These are phyloP conservation scores for Arthrobotrys sphaeroides DNA, from an alignment of 2,329 filamentous ascomycete genomes.

Conservation along the genomic window DNA sequence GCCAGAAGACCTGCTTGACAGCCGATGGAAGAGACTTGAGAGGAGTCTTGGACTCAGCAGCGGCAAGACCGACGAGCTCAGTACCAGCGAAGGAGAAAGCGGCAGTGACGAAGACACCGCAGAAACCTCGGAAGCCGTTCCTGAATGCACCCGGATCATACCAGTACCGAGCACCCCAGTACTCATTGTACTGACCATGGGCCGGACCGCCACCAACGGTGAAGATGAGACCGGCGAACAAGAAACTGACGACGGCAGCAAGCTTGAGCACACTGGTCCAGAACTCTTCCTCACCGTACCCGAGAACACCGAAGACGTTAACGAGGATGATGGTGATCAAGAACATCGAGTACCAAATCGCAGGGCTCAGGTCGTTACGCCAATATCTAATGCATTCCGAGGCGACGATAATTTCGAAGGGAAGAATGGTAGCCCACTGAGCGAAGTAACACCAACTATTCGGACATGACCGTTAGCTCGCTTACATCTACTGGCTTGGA, in stretches of 20 bases:
- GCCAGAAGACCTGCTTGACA: conserved; percentile 65
- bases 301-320: conserved; percentile 68
- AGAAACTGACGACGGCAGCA: conserved; percentile 70
- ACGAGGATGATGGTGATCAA: conserved; percentile 65
- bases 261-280: conserved; percentile 69
- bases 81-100: conserved; percentile 72
- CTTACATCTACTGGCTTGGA: neutral
- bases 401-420: conserved; percentile 68
- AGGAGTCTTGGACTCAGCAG: conserved; percentile 69
- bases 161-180: conserved; percentile 65
- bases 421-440: conserved; percentile 65
- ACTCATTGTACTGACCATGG: conserved; percentile 34
- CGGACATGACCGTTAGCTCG: conserved; percentile 14
- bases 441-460: conserved; percentile 66
- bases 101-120: conserved; percentile 72
- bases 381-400: conserved; percentile 68
- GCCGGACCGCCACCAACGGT: conserved; percentile 69
- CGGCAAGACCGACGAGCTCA: conserved; percentile 70
- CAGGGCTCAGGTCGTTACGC: conserved; percentile 65
- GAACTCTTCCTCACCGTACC: conserved; percentile 71
- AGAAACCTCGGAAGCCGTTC: conserved; percentile 72
- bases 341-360: conserved; percentile 69
- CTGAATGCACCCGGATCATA: conserved; percentile 67
- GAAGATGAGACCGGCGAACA: conserved; percentile 71
- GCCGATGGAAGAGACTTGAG: conserved; percentile 64